Evolutionary conservation across 2,329 filamentous ascomycete species (phyloP), one percentile per base, ranked within the genome.

Genomic region (Sporothrix protearum): DNA sequence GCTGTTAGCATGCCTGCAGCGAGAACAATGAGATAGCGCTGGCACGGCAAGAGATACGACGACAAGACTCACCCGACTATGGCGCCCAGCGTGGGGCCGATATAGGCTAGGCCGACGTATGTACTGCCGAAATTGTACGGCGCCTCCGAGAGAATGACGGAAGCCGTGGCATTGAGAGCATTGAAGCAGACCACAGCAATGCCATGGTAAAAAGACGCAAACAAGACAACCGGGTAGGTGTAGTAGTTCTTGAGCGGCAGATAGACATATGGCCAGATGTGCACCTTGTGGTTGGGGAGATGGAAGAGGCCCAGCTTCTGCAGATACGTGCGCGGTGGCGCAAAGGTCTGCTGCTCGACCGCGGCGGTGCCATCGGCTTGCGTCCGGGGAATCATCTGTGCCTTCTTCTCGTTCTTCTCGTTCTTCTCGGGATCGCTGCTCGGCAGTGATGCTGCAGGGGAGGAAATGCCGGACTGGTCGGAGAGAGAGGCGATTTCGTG

Each of bases 181-280:
- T 76, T 76, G 72, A 75, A 77, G 75, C 76, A 77, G n/a, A 70
- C 73, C 49, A 77, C 74, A 71, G 76, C 75, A 72, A 74, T 75
- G 55, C 76, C 76, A 69, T 77, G 76, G 28, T 76, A 72, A 72
- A 77, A 74, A 6, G 25, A 73, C 68, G 57, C 73, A 12, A 8
- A 74, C 30, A 42, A 53, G 33, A 25, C 42, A 5, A 53, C 49
- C 19, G 49, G 49, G 49, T 53, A 53, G 4, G 19, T 25, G 49
- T 25, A 53, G n/a, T 49, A 49, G 45, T 49, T 49, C 19, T 49
- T 49, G n/a, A 53, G 49, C 49, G 49, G 49, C 19, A 22, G 49
- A n/a, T 53, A 22, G 49, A 53, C 49, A n/a, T 22, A 53, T 7
- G 49, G 30, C 14, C 55, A 70, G 53, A 63, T 36, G 22, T 51